A percentile compares a stretch with the other conserved stretches of the same genome.
These are phyloP conservation scores for Xerocomus minutiporus DNA, from an alignment of 1,284 basidiomycete species.

Conservation along the genomic window DNA sequence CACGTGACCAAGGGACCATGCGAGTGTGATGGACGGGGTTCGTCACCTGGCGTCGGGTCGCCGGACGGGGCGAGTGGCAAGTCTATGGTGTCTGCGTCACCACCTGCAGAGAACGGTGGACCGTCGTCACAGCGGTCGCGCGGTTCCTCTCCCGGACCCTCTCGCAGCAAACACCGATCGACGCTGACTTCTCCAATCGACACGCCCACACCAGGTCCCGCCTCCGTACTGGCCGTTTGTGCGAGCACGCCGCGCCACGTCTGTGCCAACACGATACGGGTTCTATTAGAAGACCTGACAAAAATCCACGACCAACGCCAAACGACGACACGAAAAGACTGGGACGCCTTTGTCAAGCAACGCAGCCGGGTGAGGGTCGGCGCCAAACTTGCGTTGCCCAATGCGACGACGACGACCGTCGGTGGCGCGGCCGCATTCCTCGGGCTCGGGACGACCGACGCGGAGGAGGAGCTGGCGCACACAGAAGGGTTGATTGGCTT, in stretches of 20 bases:
- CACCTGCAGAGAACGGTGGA: constrained; percentile 15
- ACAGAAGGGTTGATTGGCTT: constrained; percentile 82
- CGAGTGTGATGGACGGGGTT: constrained; percentile 46
- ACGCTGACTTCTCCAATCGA: constrained; percentile 36
- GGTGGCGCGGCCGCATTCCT: constrained; percentile 49
- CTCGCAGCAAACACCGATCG: constrained; percentile 41
- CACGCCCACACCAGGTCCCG: constrained; percentile 33
- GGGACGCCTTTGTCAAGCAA: constrained; percentile 85
- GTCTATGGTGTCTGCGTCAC: constrained; percentile 12
- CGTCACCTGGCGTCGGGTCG: constrained; percentile 18
- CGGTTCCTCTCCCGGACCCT: constrained; percentile 49
- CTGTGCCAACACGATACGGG: constrained; percentile 72
- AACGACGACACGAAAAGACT: constrained; percentile 67
- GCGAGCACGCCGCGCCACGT: constrained; percentile 62
- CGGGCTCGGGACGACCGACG: constrained; percentile 57
- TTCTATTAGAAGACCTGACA: constrained; percentile 76
- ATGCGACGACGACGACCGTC: constrained; percentile 3
- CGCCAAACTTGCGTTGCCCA: constrained; percentile 14
- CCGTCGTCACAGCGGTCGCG: constrained; percentile 29
- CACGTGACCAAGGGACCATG: constrained; percentile 61
- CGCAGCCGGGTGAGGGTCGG: constrained; percentile 45
- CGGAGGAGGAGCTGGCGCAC: constrained; percentile 68
- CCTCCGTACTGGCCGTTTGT: constrained; percentile 54
- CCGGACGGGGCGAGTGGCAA: constrained; percentile 12
- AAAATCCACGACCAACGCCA: constrained; percentile 86